Percentiles rank a stretch among this genome's conserved stretches.
These are phyloP conservation scores for Nepenthes mirabilis DNA, from an alignment of 148 eudicot genomes.

Conservation along the genomic window DNA sequence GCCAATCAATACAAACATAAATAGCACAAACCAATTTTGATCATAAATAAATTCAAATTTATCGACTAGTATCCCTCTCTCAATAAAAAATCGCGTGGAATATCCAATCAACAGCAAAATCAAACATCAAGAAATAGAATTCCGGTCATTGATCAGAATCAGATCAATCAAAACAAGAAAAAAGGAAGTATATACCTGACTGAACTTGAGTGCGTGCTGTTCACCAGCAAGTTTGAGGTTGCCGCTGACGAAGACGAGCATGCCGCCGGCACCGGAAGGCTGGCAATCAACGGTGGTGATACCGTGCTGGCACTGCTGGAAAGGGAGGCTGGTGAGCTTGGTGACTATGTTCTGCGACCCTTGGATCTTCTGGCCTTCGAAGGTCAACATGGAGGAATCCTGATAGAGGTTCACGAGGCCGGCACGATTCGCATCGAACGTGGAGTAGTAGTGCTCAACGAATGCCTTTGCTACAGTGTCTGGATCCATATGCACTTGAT, in stretches of 20 bases:
- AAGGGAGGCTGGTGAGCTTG: slow-evolving; percentile 28
- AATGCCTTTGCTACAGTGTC: slow-evolving; percentile 38
- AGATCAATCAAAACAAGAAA: neutral
- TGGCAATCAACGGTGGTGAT: slow-evolving; percentile 49
- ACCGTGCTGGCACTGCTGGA: slow-evolving; percentile 39
- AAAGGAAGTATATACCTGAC: slow-evolving; percentile 18
- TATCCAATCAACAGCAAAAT: no score
- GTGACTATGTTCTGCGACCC: slow-evolving; percentile 31
- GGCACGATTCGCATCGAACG: slow-evolving; percentile 33
- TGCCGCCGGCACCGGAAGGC: slow-evolving; percentile 34
- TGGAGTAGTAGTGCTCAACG: slow-evolving; percentile 48
- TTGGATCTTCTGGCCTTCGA: slow-evolving; percentile 43
- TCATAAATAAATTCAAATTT: no score
- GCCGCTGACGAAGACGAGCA: slow-evolving; percentile 38
- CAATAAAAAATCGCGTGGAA: no score
- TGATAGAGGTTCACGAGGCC: slow-evolving; percentile 29
- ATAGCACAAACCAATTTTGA: no score
- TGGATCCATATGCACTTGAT: slow-evolving; percentile 24
- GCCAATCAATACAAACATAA: no score
- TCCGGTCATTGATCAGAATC: neutral
- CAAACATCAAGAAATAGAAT: neutral
- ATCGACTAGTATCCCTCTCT: no score
- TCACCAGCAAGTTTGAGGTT: slow-evolving; percentile 35
- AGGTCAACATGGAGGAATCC: slow-evolving; percentile 38
- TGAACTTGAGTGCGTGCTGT: slow-evolving; percentile 35